phyloP scores from a whole-genome alignment of 495 filamentous ascomycete genomes.

The Xeromyces bisporus region DNA sequence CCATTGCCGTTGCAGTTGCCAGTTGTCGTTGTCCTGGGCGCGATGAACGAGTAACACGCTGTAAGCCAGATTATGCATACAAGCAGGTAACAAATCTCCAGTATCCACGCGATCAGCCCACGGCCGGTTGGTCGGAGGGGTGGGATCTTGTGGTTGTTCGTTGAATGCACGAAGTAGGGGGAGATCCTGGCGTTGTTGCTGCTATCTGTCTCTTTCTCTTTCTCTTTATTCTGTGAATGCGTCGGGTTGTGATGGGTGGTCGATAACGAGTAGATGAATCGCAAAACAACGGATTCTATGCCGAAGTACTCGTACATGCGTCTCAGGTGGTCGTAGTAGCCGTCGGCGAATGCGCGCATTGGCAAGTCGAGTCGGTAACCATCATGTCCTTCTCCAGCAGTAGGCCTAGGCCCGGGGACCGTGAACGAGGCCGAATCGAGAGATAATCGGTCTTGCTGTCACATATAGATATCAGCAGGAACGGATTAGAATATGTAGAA shows the following conservation, averaged over 20 bases:
- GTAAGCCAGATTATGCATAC: constrained; percentile 33
- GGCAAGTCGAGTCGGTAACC: too few relatives aligned
- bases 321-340: constrained; percentile 35
- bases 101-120: constrained; percentile 11
- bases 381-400: constrained; percentile 9
- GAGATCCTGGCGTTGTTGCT: constrained; percentile 5
- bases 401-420: constrained; percentile 7
- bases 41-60: constrained; percentile 27
- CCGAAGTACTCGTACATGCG: constrained; percentile 37
- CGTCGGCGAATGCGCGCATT: constrained; percentile 38
- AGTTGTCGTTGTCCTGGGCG: too few relatives aligned
- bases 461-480: background rate
- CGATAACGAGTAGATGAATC: constrained; percentile 30
- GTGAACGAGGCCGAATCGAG: constrained; percentile 25
- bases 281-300: constrained; percentile 24
- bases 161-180: constrained; percentile 27
- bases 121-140: constrained; percentile 16
- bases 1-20: constrained; percentile 3
- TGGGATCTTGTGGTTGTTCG: constrained; percentile 30
- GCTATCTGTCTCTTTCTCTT: background rate
- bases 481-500: constrained; percentile 3
- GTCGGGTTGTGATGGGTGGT: too few relatives aligned
- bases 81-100: constrained; percentile 22
- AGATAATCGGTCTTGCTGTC: constrained; percentile 20
- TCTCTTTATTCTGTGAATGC: constrained; percentile 3